Conservation (phyloP, 2,329 filamentous ascomycete genomes). For the Macroventuria anomochaeta region DNA sequence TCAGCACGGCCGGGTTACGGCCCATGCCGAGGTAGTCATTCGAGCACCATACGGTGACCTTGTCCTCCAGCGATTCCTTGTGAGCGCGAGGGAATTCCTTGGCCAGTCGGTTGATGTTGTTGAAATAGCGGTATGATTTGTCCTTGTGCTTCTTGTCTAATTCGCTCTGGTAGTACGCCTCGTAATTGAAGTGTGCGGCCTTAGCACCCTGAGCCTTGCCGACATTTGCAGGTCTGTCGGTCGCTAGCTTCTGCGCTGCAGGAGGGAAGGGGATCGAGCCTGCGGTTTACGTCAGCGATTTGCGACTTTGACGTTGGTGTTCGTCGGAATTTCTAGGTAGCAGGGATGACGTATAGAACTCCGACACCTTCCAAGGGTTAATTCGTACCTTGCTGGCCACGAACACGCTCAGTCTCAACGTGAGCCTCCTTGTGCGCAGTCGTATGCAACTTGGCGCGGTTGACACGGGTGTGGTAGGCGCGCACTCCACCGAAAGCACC, state of each 20-base stretch:
- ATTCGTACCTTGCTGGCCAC: conserved; percentile 52
- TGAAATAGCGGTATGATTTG: conserved; percentile 99
- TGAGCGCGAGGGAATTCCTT: conserved; percentile 96
- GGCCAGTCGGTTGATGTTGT: conserved; percentile 98
- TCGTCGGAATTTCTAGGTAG: conserved; percentile 6
- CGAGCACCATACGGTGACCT: conserved; percentile 97
- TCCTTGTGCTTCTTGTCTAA: conserved; percentile 99
- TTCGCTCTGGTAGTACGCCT: conserved; percentile 84
- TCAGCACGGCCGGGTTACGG: conserved; percentile 82
- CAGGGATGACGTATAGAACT: conserved; percentile 8
- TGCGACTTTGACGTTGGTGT: not conserved
- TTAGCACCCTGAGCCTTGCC: conserved; percentile 57
- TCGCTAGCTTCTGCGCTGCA: conserved; percentile 33
- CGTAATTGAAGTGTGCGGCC: conserved; percentile 79
- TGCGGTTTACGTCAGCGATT: conserved; percentile 18
- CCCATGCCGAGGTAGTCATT: conserved; percentile 99
- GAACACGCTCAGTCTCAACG: conserved; percentile 63
- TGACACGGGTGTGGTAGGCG: conserved; percentile 57
- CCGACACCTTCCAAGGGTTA: not conserved
- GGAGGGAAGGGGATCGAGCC: conserved; percentile 40
- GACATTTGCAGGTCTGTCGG: conserved; percentile 33
- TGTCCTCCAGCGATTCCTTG: conserved; percentile 80
- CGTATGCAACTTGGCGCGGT: conserved; percentile 81
- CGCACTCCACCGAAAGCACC: conserved; percentile 58
- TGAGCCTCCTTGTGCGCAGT: conserved; percentile 78